These are phyloP conservation scores for Auricularia sp. DNA, from an alignment of 768 basidiomycete species.

Conservation along the genomic window DNA sequence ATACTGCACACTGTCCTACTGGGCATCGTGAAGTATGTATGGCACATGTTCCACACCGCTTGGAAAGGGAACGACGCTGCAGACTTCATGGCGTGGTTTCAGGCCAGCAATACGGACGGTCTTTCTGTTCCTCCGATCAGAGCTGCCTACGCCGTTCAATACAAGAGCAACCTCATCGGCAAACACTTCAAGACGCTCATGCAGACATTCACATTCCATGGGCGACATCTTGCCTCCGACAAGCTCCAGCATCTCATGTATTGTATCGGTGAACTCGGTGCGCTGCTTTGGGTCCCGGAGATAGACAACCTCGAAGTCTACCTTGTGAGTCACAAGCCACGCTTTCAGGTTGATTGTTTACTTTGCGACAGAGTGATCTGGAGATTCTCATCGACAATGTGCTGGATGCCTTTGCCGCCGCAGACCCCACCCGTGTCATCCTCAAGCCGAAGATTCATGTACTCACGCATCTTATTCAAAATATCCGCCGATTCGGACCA, in stretches of 20 bases:
- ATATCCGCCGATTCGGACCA: slow-evolving; percentile 16
- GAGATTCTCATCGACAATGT: slow-evolving; percentile 26
- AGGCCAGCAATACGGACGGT: slow-evolving; percentile 18
- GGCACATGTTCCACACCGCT: not conserved
- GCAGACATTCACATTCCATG: slow-evolving; percentile 29
- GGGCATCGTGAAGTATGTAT: too few species aligned
- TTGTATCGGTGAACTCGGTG: slow-evolving; percentile 8
- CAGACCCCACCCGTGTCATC: slow-evolving; percentile 27
- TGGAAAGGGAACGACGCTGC: slow-evolving; percentile 22
- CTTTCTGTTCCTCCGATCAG: slow-evolving; percentile 25
- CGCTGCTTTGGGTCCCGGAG: slow-evolving; percentile 10
- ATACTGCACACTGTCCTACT: too few species aligned
- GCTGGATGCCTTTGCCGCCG: slow-evolving; percentile 22
- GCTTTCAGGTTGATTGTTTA: not conserved
- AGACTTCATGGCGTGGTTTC: slow-evolving; percentile 19
- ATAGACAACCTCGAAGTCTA: slow-evolving; percentile 10
- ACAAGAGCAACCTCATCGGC: slow-evolving; percentile 33
- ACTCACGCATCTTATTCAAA: slow-evolving; percentile 20
- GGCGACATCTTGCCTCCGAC: slow-evolving; percentile 20
- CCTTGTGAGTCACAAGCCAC: slow-evolving; percentile 7
- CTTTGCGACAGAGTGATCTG: slow-evolving; percentile 5
- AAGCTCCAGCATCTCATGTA: too few species aligned
- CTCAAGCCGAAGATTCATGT: slow-evolving; percentile 26
- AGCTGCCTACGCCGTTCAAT: slow-evolving; percentile 34
- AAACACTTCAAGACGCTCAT: slow-evolving; percentile 31